These are phyloP conservation scores for Fusarium denticulatum DNA, from an alignment of 2,329 filamentous ascomycete species.

Conservation along the genomic window DNA sequence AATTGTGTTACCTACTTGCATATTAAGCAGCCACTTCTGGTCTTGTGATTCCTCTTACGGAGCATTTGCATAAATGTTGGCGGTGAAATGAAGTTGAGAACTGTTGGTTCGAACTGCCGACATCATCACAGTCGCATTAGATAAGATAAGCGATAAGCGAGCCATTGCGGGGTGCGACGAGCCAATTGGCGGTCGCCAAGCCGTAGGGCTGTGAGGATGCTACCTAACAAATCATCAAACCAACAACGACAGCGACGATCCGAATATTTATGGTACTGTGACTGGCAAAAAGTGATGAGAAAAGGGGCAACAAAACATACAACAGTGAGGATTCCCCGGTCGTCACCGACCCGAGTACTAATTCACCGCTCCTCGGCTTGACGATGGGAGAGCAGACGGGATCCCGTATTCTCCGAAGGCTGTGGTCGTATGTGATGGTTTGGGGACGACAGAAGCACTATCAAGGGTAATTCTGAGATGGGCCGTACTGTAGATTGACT, in stretches of 20 bases:
- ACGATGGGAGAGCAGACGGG: constrained; percentile 25
- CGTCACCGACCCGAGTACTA: constrained; percentile 20
- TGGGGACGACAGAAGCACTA: not conserved
- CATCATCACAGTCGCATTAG: not conserved
- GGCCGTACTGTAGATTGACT: no score
- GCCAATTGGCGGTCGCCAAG: not conserved
- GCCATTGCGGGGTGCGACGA: not conserved
- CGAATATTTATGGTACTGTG: accelerated
- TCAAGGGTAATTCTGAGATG: not conserved
- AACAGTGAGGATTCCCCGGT: constrained; percentile 21
- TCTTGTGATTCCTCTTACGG: constrained; percentile 15
- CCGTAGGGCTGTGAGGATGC: not conserved
- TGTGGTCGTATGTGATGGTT: constrained; percentile 19
- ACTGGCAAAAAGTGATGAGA: not conserved
- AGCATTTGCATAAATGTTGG: not conserved
- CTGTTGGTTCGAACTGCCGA: not conserved
- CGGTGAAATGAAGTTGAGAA: not conserved
- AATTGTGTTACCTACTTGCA: not conserved
- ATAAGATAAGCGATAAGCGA: not conserved
- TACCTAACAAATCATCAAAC: not conserved
- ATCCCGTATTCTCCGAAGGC: constrained; percentile 22
- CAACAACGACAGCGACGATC: not conserved
- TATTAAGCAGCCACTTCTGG: constrained; percentile 9
- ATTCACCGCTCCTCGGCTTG: constrained; percentile 17
- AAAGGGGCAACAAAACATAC: constrained; percentile 5